phyloP scores from a whole-genome alignment of 805 yeast species.

The Nematodospora valgi region DNA sequence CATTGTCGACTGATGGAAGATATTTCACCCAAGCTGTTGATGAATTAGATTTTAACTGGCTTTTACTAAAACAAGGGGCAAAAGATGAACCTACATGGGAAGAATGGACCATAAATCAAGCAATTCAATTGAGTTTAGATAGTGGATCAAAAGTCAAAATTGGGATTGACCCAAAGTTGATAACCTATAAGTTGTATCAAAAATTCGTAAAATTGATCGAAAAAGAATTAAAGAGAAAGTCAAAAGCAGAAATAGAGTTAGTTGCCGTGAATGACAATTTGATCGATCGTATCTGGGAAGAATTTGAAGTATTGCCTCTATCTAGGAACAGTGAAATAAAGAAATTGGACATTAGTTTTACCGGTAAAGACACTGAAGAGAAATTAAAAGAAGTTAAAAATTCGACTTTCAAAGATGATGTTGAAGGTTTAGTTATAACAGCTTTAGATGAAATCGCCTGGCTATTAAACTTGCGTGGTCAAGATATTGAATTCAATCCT shows the following conservation, averaged over 20 bases:
- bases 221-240: constrained; percentile 17
- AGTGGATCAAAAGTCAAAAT: constrained; percentile 35
- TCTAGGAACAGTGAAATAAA: constrained; percentile 45
- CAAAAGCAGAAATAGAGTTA: constrained; percentile 39
- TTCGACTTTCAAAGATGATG: constrained; percentile 20
- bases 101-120: constrained; percentile 53
- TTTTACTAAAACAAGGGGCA: constrained; percentile 50
- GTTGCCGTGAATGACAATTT: constrained; percentile 56
- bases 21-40: constrained; percentile 57
- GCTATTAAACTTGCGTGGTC: constrained; percentile 59
- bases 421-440: constrained; percentile 32
- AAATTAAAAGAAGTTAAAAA: constrained; percentile 53
- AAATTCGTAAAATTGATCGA: constrained; percentile 29
- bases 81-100: constrained; percentile 53
- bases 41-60: constrained; percentile 61
- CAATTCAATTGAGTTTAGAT: constrained; percentile 47
- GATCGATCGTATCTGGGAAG: constrained; percentile 70
- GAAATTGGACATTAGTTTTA: constrained; percentile 47
- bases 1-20: constrained; percentile 58
- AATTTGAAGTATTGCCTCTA: constrained; percentile 61
- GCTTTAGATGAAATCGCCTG: constrained; percentile 90
- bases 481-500: constrained; percentile 54
- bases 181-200: constrained; percentile 34
- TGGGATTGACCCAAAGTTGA: constrained; percentile 50
- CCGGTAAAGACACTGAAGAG: constrained; percentile 61